A percentile compares a stretch with the other conserved stretches of the same genome.
Evolutionary conservation across 2,329 filamentous ascomycete genomes (phyloP).

Genomic region (Aspergillus ruber): DNA sequence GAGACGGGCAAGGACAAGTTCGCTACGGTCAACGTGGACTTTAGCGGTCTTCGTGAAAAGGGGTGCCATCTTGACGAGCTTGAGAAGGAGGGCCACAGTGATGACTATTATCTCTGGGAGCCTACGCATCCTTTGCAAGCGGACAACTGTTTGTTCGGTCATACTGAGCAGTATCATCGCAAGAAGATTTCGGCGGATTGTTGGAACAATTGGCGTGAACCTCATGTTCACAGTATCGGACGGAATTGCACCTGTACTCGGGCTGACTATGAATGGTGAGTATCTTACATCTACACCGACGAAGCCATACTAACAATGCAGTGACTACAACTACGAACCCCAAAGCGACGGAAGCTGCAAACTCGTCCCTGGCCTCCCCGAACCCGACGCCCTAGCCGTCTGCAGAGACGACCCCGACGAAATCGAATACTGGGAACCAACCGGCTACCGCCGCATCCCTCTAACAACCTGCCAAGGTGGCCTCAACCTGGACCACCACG

Average conservation of each 20-base stretch:
- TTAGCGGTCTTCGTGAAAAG: slow-evolving; percentile 68
- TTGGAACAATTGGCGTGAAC: slow-evolving; percentile 70
- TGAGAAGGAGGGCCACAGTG: slow-evolving; percentile 43
- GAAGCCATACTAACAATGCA: slow-evolving; percentile 28
- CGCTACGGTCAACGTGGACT: slow-evolving; percentile 79
- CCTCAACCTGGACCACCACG: slow-evolving; percentile 63
- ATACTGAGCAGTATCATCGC: slow-evolving; percentile 80
- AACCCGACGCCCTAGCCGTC: slow-evolving; percentile 53
- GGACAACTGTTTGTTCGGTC: slow-evolving; percentile 85
- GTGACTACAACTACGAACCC: slow-evolving; percentile 89
- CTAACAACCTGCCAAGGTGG: slow-evolving; percentile 81
- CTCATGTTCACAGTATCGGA: slow-evolving; percentile 62
- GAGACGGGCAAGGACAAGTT: slow-evolving; percentile 49
- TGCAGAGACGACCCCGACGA: slow-evolving; percentile 60
- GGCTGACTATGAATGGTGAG: slow-evolving; percentile 87
- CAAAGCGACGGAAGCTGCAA: slow-evolving; percentile 68
- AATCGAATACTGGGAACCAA: slow-evolving; percentile 75
- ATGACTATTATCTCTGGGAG: slow-evolving; percentile 78
- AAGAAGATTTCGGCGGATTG: slow-evolving; percentile 76
- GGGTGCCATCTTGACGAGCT: slow-evolving; percentile 62
- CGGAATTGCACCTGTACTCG: slow-evolving; percentile 77
- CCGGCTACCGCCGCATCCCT: slow-evolving; percentile 83
- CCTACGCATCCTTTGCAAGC: slow-evolving; percentile 74
- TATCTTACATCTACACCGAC: slow-evolving; percentile 9
- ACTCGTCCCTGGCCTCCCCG: slow-evolving; percentile 66